Base-by-base conservation (phyloP, 2,329 filamentous ascomycete genomes). In the Huntiella bhutanensis region DNA sequence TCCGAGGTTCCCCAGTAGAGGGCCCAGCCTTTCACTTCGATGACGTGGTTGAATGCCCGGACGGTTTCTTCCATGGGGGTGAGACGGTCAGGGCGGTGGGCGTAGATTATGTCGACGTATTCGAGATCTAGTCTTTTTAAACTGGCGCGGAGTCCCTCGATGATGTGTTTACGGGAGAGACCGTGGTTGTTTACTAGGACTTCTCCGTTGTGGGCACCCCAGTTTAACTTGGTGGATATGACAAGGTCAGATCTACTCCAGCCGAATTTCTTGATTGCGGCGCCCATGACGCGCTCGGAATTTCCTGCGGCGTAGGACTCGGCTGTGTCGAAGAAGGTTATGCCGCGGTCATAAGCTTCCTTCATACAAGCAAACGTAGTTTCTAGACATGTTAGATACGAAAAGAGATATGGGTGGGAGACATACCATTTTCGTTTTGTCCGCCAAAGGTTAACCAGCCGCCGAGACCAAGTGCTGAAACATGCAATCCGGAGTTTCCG, bases 1-100 rank as follows among this genome's bases (percentile, higher is more conserved):
- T 81, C 76, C 1, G 73, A 78, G 0, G 77, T 82, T 35, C 77
- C 77, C 77, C 78, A 82, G 64, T 82, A 82, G 52, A 82, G 69
- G 1, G 75, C 73, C 62, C 80, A 75, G 48, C 80, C 79, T 5
- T 68, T 49, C 33, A 37, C 36, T 17, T 49, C 47, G n/a, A 49
- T 49, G 33, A 49, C 47, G 28, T 80, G 67, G 64, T 81, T 81
- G 64, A 83, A 82, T 45, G 71, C 75, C 45, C 77, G 72, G 34
- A 82, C 77, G 2, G 70, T 75, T 62, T 82, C 78, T 58, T 80
- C 75, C 62, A 82, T 81, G 2, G 77, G 78, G 0, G 77, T 81
- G 41, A 72, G 64, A 6, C 73, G 68, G 56, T 83, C 79, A 1
- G 77, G 73, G 15, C 78, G 70, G 61, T 82, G 78, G 12, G 77